These are phyloP conservation scores for Zopfia rhizophila DNA, from an alignment of 2,329 filamentous ascomycete genomes.

Conservation along the genomic window DNA sequence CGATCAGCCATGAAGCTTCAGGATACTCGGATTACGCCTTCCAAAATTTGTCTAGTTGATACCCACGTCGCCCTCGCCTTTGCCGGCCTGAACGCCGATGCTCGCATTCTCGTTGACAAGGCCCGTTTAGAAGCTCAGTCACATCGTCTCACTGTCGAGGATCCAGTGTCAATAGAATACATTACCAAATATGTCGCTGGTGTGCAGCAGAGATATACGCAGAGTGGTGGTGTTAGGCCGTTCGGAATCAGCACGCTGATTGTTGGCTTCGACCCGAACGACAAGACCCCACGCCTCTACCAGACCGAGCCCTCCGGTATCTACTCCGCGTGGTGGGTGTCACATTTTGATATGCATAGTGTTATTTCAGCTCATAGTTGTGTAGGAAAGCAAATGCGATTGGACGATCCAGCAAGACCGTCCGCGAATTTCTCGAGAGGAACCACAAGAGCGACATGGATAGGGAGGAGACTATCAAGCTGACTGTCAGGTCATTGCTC, in stretches of 20 bases:
- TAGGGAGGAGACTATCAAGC: constrained; percentile 91
- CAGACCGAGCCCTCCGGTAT: constrained; percentile 99
- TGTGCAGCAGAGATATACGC: constrained; percentile 98
- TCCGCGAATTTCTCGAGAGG: constrained; percentile 96
- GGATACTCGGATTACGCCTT: constrained; percentile 98
- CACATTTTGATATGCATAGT: neutral
- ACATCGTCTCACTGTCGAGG: constrained; percentile 95
- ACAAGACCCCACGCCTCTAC: constrained; percentile 88
- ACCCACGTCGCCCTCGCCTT: constrained; percentile 97
- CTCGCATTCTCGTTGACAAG: constrained; percentile 97
- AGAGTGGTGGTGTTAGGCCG: constrained; percentile 97
- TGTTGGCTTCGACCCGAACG: constrained; percentile 96
- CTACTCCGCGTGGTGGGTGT: constrained; percentile 92
- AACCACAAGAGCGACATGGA: constrained; percentile 99
- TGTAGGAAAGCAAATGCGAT: constrained; percentile 98
- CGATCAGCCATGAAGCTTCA: constrained; percentile 99
- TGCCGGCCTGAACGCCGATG: constrained; percentile 96
- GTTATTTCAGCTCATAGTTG: constrained; percentile 22
- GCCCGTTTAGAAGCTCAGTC: constrained; percentile 96
- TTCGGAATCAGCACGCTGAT: constrained; percentile 98
- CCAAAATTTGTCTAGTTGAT: constrained; percentile 97
- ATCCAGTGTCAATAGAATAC: constrained; percentile 98
- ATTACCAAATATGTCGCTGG: constrained; percentile 99
- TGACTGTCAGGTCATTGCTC: constrained; percentile 97
- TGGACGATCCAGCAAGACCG: constrained; percentile 97